Base-by-base conservation (phyloP, 179 eudicot genomes). In the Beta lomatogona region DNA sequence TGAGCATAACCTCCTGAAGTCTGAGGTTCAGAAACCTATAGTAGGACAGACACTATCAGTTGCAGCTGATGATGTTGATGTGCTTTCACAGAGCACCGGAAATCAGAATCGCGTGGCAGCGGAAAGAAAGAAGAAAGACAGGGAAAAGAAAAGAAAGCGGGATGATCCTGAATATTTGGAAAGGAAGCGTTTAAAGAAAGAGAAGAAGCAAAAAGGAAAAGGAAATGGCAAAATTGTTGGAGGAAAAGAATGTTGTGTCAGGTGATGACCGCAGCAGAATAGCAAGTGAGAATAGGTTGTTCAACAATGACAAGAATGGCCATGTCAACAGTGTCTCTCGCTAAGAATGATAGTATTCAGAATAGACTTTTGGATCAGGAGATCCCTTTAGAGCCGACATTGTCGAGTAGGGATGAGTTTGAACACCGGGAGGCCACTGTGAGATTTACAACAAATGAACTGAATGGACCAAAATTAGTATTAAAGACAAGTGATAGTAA, bases 91-190 rank as follows among this genome's bases (percentile, higher is more conserved):
- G 67, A 81, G 85, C 63, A 78, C 68, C 8, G 79, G 50, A 13
- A 83, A 81, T 60, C 82, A 8, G 80, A 44, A 66, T 55, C 36
- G 21, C 69, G 54, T 66, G 68, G 80, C 87, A 84, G 80, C 85
- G 84, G 54, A 83, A 81, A 79, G 77, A 75, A 88, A 90, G 81
- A 88, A 84, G 72, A 85, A 84, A 50, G 83, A 83, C 52, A 91
- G 89, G 79, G 89, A 90, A 4, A 91, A 91, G 89, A 90, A 88
- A 76, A 84, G 94, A 50, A 91, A 89, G 72, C 78, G 90, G 76
- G 91, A 87, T 54, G 95, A 95, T 77, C 94, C 99, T 1, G 92
- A 93, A 83, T 90, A 91, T 81, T 68, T 86, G 80, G 98, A 94
- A 79, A 80, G 73, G 77, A 96, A 94, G 83, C 89, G 98, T 66